Base-by-base conservation (phyloP, 2,329 filamentous ascomycete species). In the Ilyonectria mors-panacis region DNA sequence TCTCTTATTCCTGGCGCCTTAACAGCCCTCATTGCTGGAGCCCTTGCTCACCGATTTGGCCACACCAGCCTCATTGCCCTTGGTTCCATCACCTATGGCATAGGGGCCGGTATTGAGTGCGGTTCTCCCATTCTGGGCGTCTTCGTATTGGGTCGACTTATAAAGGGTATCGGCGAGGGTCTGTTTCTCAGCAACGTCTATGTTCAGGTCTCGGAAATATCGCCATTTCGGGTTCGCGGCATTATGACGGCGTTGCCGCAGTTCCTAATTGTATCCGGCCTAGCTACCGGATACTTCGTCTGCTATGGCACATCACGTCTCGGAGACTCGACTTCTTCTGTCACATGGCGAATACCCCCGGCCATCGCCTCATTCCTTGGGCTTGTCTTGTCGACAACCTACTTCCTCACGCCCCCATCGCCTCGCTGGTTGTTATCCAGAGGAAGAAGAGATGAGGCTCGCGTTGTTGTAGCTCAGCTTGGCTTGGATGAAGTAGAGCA, bases 1-100 rank as follows among this genome's bases (percentile, higher is more conserved):
- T 87, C 91, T 53, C 81, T 91, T 23, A 83, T 91, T 26, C 85
- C 89, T 0, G 89, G 87, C 6, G 89, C 87, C 0, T 77, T 91
- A 13, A 86, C 89, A 0, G 88, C 89, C 0, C 82, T 90, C 26
- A 82, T 91, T 39, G 87, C 88, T 0, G 85, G 89, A 2, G 81
- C 85, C 50, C 80, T 91, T 2, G 86, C 82, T 8, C 85, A 85
- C 71, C 82, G 77, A 63, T 85, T 88, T 19, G 89, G 89, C 0
- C 83, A 88, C 10, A 81, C 85, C 0, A 81, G 81, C n/a, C 82
- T 84, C 0, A 87, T 91, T 26, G 81, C 81, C 1, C 80, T 86
- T 17, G 89, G 89, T 0, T 82, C 85, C 0, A 70, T 85, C 1
- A 80, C 89, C 8, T 91, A 89, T 65, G 85, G 80, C 2, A 59